These are phyloP conservation scores for Kodamaea ohmeri DNA, from an alignment of 1,139 yeast genomes.

Conservation along the genomic window DNA sequence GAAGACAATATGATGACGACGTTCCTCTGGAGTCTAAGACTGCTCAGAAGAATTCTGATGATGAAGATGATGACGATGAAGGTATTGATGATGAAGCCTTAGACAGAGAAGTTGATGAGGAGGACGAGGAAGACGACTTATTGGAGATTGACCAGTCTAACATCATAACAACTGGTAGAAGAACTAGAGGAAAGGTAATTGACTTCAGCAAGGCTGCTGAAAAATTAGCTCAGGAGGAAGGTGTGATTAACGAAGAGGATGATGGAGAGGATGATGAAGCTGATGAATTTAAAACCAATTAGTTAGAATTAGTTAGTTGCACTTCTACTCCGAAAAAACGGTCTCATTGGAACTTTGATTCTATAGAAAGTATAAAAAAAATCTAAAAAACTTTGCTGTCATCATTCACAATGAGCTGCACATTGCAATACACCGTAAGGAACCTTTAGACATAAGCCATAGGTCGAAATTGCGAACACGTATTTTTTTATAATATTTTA, in stretches of 20 bases:
- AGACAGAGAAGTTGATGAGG: conserved; percentile 26
- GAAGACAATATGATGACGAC: conserved; percentile 35
- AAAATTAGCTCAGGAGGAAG: conserved; percentile 56
- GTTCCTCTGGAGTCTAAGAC: conserved; percentile 31
- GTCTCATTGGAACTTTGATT: conserved; percentile 1
- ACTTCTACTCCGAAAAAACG: background rate
- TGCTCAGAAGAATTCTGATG: conserved; percentile 48
- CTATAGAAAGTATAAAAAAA: conserved; percentile 8
- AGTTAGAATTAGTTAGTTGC: too few relatives aligned
- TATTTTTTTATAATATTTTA: background rate
- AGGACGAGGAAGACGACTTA: conserved; percentile 75
- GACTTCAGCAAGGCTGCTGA: conserved; percentile 87
- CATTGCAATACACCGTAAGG: background rate
- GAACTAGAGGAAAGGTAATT: conserved; percentile 87
- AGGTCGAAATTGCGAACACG: background rate
- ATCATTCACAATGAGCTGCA: background rate
- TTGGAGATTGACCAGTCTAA: conserved; percentile 82
- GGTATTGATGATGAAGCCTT: conserved; percentile 41
- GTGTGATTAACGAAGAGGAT: conserved; percentile 26
- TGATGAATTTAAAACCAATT: conserved; percentile 27
- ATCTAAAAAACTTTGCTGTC: conserved; percentile 8
- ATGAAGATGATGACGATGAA: conserved; percentile 48
- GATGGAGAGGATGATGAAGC: conserved; percentile 47
- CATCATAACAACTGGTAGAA: conserved; percentile 79
- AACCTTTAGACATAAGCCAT: too few relatives aligned